Evolutionary conservation across 75 land plant species (phyloP), one percentile per base, ranked within the genome.

Genomic region (Isoetes taiwanensis): DNA sequence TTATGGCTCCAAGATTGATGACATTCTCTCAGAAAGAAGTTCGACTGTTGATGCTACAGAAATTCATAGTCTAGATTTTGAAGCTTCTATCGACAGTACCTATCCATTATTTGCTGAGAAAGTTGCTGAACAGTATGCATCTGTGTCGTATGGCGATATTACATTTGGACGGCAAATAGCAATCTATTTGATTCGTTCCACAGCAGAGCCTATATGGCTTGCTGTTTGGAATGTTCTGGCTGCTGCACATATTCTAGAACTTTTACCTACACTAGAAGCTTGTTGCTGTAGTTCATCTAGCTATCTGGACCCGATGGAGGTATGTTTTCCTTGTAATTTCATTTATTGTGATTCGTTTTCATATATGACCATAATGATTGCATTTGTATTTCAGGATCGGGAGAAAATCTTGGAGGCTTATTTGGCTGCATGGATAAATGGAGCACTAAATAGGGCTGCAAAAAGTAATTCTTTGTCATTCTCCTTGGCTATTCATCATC

Each of bases 251-350:
- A 75, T 71, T 30, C 74, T 94, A 64, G 80, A 81, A 41, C 80
- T 87, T 25, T 63, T 94, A 28, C 99, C 99, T 23, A 70, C 81
- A 37, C 6, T 79, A 25, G 69, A 74, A 11, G 64, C 73, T 28
- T 94, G 95, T 41, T 20, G 72, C 34, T 80, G 62, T 30, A 66
- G 55, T 2, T 59, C 71, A 32, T 67, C 67, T 46, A 81, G 80
- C 2, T 94, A 81, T 41, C 73, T 88, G 29, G 71, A 76, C 56
- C 98, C 99, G 54, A 23, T 74, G 34, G 89, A 88, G 96, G 99
- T 94, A 82, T 29, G 1, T 32, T 35, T 6, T 27, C 30, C 41
- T 28, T 19, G 25, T 6, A 31, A 28, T 1, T 11, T 3, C 32
- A 2, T 31, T 17, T 56, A 17, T 28, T 12, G 20, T 32, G 2